Conservation (phyloP, 1,139 yeast species). For the Petasospora rhodanensis region DNA sequence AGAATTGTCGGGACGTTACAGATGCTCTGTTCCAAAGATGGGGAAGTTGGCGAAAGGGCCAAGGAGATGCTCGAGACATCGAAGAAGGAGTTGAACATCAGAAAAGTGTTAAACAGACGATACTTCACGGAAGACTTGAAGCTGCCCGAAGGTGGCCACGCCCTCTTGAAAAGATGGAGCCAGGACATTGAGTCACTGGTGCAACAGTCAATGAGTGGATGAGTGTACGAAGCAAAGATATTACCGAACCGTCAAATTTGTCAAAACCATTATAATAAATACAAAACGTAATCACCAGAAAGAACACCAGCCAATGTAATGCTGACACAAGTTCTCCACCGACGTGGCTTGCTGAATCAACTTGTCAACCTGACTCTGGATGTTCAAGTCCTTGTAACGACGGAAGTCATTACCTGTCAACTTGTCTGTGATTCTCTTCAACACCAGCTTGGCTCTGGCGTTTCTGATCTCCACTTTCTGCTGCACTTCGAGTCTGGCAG, state of each 20-base stretch:
- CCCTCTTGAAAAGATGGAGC: conserved; percentile 38
- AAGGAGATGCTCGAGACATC: conserved; percentile 34
- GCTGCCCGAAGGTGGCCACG: conserved; percentile 33
- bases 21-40: conserved; percentile 21
- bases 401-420: conserved; percentile 91
- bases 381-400: conserved; percentile 64
- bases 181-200: conserved; percentile 3
- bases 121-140: conserved; percentile 50
- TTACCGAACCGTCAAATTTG: no score
- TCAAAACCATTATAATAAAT: no score
- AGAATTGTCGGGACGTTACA: conserved; percentile 49
- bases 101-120: conserved; percentile 42
- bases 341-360: conserved; percentile 95
- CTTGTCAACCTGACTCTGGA: conserved; percentile 88
- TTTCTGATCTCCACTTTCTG: conserved; percentile 79
- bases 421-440: conserved; percentile 87
- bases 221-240: no score
- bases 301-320: conserved; percentile 98
- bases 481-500: conserved; percentile 62
- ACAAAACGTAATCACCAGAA: conserved; percentile 59
- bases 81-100: conserved; percentile 45
- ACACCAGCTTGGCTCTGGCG: conserved; percentile 87
- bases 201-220: no score
- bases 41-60: conserved; percentile 19
- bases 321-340: conserved; percentile 93